Percentiles rank a stretch among this genome's conserved stretches.
These are phyloP conservation scores for Chamaenerion angustifolium DNA, from an alignment of 345 rosid species.

Conservation along the genomic window DNA sequence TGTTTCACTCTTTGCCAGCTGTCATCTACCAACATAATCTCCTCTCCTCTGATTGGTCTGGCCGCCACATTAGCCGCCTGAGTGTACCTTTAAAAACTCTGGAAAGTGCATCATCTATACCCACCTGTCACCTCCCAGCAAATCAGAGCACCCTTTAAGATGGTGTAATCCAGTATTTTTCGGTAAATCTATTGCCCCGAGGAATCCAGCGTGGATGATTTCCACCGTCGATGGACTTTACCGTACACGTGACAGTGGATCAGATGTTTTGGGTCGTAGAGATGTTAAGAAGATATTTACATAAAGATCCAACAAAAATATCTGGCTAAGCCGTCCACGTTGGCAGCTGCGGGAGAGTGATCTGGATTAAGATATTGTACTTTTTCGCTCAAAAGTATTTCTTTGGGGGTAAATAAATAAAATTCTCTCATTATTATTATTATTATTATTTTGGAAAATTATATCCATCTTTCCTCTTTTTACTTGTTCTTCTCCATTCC, in stretches of 20 bases:
- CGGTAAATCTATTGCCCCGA: too few relatives aligned
- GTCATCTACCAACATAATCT: conserved; percentile 17
- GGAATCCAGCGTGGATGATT: too few relatives aligned
- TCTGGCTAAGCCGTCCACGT: conserved; percentile 68
- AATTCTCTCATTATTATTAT: too few relatives aligned
- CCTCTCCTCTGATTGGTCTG: conserved; percentile 17
- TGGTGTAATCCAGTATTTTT: neutral
- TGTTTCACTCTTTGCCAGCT: conserved; percentile 25
- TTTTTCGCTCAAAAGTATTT: conserved; percentile 13
- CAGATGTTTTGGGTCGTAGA: neutral
- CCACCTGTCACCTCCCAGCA: conserved; percentile 8
- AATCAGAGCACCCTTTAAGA: conserved; percentile 4
- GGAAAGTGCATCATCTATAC: conserved; percentile 3
- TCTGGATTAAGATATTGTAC: conserved; percentile 56
- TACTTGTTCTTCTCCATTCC: conserved; percentile 8
- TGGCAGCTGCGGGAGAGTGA: conserved; percentile 26
- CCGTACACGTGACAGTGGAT: too few relatives aligned
- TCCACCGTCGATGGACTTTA: too few relatives aligned
- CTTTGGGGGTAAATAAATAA: too few relatives aligned
- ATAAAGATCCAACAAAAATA: conserved; percentile 36
- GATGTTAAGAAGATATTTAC: conserved; percentile 41
- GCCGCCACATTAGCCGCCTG: neutral
- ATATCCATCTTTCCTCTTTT: neutral
- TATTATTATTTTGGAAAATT: too few relatives aligned
- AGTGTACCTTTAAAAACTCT: conserved; percentile 16